These are phyloP conservation scores for Tricholoma saponaceum DNA, from an alignment of 768 basidiomycete species.

Conservation along the genomic window DNA sequence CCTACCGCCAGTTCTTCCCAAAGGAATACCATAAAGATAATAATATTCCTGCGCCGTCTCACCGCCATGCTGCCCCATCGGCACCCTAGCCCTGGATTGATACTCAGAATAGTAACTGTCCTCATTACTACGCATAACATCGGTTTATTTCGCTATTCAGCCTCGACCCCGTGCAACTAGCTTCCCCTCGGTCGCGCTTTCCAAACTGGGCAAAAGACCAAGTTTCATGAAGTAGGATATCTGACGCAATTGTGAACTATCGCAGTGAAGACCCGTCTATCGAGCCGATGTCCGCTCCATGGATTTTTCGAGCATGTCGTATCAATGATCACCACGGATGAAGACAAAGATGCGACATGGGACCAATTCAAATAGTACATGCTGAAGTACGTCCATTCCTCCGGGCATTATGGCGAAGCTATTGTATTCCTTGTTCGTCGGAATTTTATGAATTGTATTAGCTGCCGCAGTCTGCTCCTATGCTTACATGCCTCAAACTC, in stretches of 20 bases:
- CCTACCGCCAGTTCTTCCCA: background rate
- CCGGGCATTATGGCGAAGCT: background rate
- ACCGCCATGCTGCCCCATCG: too few species aligned
- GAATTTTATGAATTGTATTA: background rate
- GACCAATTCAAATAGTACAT: conserved; percentile 24
- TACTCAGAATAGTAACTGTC: conserved; percentile 29
- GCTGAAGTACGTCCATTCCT: conserved; percentile 27
- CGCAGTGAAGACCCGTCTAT: conserved; percentile 23
- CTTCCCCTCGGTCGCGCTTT: conserved; percentile 40
- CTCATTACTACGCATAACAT: background rate
- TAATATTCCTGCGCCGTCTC: conserved; percentile 30
- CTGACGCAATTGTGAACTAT: conserved; percentile 30
- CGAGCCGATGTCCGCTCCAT: conserved; percentile 37
- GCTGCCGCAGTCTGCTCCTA: too few species aligned
- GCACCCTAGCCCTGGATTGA: conserved; percentile 47
- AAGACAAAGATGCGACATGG: conserved; percentile 33
- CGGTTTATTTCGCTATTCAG: conserved; percentile 20
- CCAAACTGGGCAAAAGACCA: too few species aligned
- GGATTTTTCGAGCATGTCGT: conserved; percentile 29
- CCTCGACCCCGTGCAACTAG: conserved; percentile 31
- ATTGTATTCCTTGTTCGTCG: background rate
- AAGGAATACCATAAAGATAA: conserved; percentile 2
- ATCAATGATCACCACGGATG: conserved; percentile 15
- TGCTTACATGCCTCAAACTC: too few species aligned
- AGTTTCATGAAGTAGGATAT: conserved; percentile 36